Evolutionary conservation across 768 basidiomycete genomes (phyloP), one percentile per base, ranked within the genome.

Genomic region (Tephrocybe rancida): DNA sequence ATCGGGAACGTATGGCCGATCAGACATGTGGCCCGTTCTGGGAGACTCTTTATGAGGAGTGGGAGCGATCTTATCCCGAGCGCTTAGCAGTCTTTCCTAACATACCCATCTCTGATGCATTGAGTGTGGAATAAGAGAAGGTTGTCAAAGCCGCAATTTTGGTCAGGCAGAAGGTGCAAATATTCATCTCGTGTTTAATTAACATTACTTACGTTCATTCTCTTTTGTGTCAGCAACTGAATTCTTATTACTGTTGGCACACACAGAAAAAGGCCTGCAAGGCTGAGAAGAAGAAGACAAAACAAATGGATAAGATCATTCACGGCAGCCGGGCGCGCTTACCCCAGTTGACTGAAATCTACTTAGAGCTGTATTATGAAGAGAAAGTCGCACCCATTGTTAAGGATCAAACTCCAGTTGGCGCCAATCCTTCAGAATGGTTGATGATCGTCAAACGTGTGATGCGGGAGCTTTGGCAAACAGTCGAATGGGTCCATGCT

Each of bases 301-400:
- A 55, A 11, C n/a, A 44, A 3, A 22, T 44, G 14, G 48, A 44
- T 14, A 27, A 27, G 10, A 44, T 37, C 18, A 4, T 50, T 30
- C 54, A 2, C 10, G 41, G 49, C 0, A 32, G 5, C 7, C 47
- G 37, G 4, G 2, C 16, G 1, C 26, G 44, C 16, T 16, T 55
- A 8, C 54, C 54, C 3, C 48, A 49, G 48, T 26, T 38, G 7
- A 16, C 30, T 19, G 41, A 49, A 19, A 49, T 49, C 13, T 55
- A 55, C 13, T 55, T 48, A 3, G 43, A 55, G 27, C 42, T 55
- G 32, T 55, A 37, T 9, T 55, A 49, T 8, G 5, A 49, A 9
- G 41, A 44, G 24, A 49, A 44, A 16, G 39, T 55, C 9, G 13
- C 5, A 18, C 41, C 29, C 18, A 3, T 44, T 24, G 54, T 39